Conservation (phyloP, 192 early-diverging fungal species). For the Coemansia sp. region DNA sequence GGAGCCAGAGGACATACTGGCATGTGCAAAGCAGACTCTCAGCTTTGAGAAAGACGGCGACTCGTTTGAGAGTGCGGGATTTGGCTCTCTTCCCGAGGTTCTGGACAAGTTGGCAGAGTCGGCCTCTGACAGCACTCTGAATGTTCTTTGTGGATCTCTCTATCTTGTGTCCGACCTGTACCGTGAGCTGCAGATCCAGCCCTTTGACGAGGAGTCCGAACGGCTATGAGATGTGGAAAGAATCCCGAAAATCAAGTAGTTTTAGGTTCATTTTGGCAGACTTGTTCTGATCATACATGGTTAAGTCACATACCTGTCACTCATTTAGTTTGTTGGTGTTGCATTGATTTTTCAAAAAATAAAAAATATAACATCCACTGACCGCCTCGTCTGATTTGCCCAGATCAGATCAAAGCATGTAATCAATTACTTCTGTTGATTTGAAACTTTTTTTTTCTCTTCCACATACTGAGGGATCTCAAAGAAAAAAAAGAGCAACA, state of each 20-base stretch:
- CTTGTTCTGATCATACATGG: not conserved
- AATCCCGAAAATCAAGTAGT: not conserved
- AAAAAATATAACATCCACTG: not conserved
- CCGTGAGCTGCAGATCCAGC: conserved; percentile 47
- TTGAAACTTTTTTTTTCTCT: conserved; percentile 11
- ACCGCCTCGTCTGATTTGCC: not conserved
- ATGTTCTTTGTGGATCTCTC: conserved; percentile 82
- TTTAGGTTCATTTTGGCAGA: not conserved
- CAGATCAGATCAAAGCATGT: not conserved
- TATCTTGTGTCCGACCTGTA: conserved; percentile 84
- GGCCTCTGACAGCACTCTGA: conserved; percentile 43
- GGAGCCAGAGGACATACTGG: conserved; percentile 52
- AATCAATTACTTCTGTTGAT: conserved; percentile 1
- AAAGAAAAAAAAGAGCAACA: too few species aligned
- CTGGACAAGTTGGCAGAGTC: conserved; percentile 32
- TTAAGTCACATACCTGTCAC: not conserved
- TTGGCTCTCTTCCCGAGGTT: conserved; percentile 44
- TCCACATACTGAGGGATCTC: not conserved
- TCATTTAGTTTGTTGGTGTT: not conserved
- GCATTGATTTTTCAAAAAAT: not conserved
- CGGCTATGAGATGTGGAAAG: not conserved
- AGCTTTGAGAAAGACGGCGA: conserved; percentile 6
- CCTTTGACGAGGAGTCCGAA: conserved; percentile 14
- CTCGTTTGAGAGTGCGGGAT: conserved; percentile 14
- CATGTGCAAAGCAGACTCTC: conserved; percentile 13